Percentiles rank a stretch among this genome's conserved stretches.
Evolutionary conservation across 1,139 yeast genomes (phyloP).

Genomic region (Protomyces inundatus): DNA sequence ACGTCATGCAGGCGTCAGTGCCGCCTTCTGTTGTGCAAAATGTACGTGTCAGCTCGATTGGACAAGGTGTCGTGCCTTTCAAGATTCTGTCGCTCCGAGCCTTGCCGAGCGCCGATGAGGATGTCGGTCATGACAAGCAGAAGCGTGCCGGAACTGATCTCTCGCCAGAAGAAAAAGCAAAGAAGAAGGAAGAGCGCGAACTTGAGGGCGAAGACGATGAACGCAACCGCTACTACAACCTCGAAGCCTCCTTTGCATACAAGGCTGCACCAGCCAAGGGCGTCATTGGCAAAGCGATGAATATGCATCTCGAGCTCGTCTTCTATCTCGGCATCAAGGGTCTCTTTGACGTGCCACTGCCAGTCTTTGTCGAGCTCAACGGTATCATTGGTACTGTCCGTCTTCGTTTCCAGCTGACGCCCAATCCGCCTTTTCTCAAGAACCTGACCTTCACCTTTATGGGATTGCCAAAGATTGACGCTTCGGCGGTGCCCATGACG

Average conservation of each 20-base stretch:
- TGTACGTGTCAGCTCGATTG: conserved; percentile 23
- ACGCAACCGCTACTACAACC: conserved; percentile 20
- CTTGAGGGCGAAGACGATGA: conserved; percentile 22
- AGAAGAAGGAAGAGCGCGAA: conserved; percentile 20
- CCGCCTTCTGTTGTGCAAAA: conserved; percentile 25
- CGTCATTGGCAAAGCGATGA: conserved; percentile 23
- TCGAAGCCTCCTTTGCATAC: conserved; percentile 26
- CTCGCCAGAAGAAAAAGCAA: conserved; percentile 8
- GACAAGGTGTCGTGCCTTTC: conserved; percentile 25
- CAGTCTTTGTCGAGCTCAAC: conserved; percentile 26
- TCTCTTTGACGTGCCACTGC: conserved; percentile 23
- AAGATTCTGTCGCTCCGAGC: conserved; percentile 26
- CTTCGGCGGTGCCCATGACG: conserved; percentile 27
- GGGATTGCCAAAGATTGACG: conserved; percentile 28
- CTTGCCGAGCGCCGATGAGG: conserved; percentile 23
- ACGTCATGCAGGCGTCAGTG: conserved; percentile 28
- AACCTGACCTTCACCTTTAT: conserved; percentile 26
- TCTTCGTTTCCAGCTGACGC: conserved; percentile 24
- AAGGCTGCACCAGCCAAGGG: conserved; percentile 24
- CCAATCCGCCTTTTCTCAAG: conserved; percentile 25
- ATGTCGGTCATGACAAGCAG: conserved; percentile 13
- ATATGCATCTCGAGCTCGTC: conserved; percentile 24
- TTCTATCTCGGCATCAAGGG: conserved; percentile 28
- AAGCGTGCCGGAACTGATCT: conserved; percentile 1
- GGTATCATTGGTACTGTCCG: conserved; percentile 27